Evolutionary conservation across 306 rosid genomes (phyloP), one percentile per base, ranked within the genome.

Genomic region (Castanea mollissima): DNA sequence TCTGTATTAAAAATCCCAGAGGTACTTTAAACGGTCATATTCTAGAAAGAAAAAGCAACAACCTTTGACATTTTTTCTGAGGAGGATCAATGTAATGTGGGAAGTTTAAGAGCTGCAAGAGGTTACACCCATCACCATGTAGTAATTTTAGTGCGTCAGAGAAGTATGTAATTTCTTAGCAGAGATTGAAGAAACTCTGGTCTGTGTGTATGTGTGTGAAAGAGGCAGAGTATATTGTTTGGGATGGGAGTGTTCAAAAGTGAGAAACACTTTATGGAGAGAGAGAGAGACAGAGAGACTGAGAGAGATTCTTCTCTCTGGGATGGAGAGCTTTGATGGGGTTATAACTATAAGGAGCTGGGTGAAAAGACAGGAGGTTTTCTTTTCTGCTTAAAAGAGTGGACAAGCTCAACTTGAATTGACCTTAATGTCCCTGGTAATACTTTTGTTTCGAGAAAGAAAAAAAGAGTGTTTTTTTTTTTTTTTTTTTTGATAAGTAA

Each of bases 261-360:
- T 54, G 84, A 68, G 84, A 81, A 80, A 71, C 72, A 71, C 72
- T 68, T 16, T 74, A 27, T 74, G 8, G 83, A 55, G 83, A 74
- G 52, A 68, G 56, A n/a, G 55, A 79, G 76, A 44, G 63, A 60
- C 71, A 56, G 31, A 59, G 83, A 74, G 52, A 69, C 56, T 16
- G 55, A 77, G 76, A 44, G 83, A 74, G 86, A 86, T 73, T 87
- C 90, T 82, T 79, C 84, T 79, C 84, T 65, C 25, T 56, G 77
- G 77, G 88, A 79, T 69, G 81, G 74, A 83, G 88, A 71, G 81
- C 87, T 79, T 76, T 80, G 86, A 85, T 76, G 87, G 86, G 72
- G 85, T 79, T 92, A 49, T 49, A 49, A 49, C 54, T 90, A 85
- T 88, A 88, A 86, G 81, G 85, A 87, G 90, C 76, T 74, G 55